Conservation (phyloP, 345 rosid species). For the Sonneratia alba region DNA sequence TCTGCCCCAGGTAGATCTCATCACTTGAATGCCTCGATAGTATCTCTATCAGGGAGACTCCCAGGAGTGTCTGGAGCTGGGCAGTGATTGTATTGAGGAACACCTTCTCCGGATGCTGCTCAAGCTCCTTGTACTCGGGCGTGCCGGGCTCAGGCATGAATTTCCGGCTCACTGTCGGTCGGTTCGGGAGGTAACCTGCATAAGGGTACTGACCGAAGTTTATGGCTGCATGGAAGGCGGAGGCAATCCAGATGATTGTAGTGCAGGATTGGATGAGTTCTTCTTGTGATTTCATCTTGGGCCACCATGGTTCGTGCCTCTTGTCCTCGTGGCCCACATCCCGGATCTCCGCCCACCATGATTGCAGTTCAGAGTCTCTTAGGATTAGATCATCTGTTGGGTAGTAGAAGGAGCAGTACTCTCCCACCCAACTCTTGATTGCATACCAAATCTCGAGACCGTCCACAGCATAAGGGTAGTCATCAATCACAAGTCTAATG, state of each 20-base stretch:
- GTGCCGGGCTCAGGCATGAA: conserved; percentile 12
- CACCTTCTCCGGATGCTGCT: neutral
- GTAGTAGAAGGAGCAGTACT: conserved; percentile 30
- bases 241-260: conserved; percentile 12
- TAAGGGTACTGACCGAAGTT: conserved; percentile 18
- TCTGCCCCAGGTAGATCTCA: conserved; percentile 13
- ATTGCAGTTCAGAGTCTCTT: conserved; percentile 27
- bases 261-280: conserved; percentile 8
- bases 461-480: conserved; percentile 35
- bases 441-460: conserved; percentile 37
- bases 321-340: conserved; percentile 37
- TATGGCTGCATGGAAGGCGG: conserved; percentile 14
- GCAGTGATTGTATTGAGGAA: conserved; percentile 10
- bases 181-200: conserved; percentile 12
- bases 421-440: conserved; percentile 27
- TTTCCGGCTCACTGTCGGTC: conserved; percentile 10
- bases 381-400: conserved; percentile 13
- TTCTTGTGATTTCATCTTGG: conserved; percentile 9
- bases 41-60: conserved; percentile 12
- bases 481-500: conserved; percentile 15
- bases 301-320: conserved; percentile 34
- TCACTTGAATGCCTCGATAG: conserved; percentile 10
- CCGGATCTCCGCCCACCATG: conserved; percentile 38
- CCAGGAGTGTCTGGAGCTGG: conserved; percentile 10
- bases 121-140: conserved; percentile 6